Evolutionary conservation across 345 rosid genomes (phyloP).

Genomic region (Melaleuca alternifolia): DNA sequence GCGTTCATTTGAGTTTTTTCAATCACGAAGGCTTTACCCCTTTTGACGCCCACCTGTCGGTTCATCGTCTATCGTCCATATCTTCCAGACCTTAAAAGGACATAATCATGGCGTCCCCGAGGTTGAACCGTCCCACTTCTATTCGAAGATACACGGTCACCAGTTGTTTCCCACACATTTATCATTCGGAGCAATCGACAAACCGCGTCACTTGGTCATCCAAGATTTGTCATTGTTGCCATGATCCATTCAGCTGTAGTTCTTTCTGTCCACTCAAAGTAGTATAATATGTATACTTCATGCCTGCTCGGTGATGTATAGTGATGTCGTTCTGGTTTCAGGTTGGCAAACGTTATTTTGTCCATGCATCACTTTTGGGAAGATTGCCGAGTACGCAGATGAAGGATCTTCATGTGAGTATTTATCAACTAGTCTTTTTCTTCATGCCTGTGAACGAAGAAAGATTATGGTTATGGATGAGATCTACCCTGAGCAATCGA

Average conservation of each 20-base stretch:
- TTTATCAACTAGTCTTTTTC: not conserved
- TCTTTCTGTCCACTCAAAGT: not conserved
- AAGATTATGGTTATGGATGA: not conserved
- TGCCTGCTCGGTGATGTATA: not conserved
- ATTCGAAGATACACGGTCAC: not conserved
- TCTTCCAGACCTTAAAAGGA: not conserved
- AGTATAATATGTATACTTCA: not conserved
- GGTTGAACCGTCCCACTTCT: not conserved
- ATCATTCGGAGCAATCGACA: not conserved
- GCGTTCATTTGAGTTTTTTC: no score
- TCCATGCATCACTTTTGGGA: not conserved
- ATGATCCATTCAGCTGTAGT: not conserved
- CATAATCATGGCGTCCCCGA: not conserved
- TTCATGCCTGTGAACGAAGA: not conserved
- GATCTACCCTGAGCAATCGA: no score
- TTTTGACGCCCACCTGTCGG: not conserved
- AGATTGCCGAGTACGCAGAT: not conserved
- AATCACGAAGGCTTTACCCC: not conserved
- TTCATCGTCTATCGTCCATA: not conserved
- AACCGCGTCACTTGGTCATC: not conserved
- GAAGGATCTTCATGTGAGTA: not conserved
- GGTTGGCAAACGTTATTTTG: not conserved
- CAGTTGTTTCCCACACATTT: not conserved
- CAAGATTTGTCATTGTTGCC: not conserved
- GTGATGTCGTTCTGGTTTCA: not conserved